Conservation (phyloP, 2,329 filamentous ascomycete genomes). For the Cercospora canescens region DNA sequence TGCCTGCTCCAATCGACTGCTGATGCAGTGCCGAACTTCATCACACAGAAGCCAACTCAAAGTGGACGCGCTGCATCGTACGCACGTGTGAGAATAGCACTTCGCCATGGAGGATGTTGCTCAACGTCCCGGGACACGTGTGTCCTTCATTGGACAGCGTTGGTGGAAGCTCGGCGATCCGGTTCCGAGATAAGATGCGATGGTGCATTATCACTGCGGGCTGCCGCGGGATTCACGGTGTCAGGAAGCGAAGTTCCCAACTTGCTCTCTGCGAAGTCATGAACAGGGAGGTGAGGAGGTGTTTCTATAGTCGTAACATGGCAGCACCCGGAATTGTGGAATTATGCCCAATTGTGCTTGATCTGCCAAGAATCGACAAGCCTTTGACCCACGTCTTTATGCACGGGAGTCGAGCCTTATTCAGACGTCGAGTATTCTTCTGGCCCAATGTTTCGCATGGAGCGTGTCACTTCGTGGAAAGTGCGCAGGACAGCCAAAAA, state of each 20-base stretch:
- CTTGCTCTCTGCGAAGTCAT: neutral
- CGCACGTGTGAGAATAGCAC: neutral
- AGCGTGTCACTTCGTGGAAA: neutral
- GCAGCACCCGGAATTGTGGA: no score
- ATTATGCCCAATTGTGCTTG: no score
- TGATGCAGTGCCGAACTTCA: neutral
- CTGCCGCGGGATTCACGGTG: neutral
- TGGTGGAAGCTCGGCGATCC: neutral
- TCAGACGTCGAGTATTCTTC: neutral
- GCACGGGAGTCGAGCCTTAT: neutral
- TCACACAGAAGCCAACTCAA: neutral
- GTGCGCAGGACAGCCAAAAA: neutral
- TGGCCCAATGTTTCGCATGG: neutral
- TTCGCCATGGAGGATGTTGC: neutral
- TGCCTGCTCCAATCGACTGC: neutral
- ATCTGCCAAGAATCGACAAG: no score
- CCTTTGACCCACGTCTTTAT: no score
- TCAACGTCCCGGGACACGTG: neutral
- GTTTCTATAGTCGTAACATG: no score
- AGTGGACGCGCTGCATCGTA: neutral
- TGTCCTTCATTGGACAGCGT: slow-evolving; percentile 1
- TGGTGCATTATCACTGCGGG: no score
- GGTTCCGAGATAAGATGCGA: neutral
- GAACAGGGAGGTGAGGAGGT: neutral
- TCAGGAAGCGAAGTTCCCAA: neutral